Percentiles rank a stretch among this genome's conserved stretches.
phyloP scores from a whole-genome alignment of 2,329 filamentous ascomycete species.

The Colletotrichum chrysophilum region DNA sequence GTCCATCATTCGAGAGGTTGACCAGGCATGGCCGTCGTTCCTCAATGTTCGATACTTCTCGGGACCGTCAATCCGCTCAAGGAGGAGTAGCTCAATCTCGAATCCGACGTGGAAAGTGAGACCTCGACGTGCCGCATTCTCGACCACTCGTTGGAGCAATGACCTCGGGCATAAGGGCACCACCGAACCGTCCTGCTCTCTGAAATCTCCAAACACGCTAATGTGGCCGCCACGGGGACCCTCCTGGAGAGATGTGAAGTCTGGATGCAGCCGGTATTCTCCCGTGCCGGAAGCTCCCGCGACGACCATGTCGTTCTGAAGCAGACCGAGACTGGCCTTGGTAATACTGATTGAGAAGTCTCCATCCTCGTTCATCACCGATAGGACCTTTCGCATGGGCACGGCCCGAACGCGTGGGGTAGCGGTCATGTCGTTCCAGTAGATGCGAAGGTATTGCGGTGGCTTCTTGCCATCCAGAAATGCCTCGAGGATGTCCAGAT shows the following conservation, averaged over 20 bases:
- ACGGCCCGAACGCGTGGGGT: slow-evolving; percentile 71
- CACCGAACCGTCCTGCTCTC: slow-evolving; percentile 55
- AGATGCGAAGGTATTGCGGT: slow-evolving; percentile 72
- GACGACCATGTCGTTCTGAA: slow-evolving; percentile 69
- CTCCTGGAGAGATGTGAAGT: slow-evolving; percentile 64
- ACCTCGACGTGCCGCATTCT: slow-evolving; percentile 53
- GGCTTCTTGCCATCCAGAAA: slow-evolving; percentile 54
- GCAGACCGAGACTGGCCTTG: slow-evolving; percentile 66
- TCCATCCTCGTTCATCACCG: slow-evolving; percentile 48
- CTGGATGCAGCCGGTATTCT: slow-evolving; percentile 70
- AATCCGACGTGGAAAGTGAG: slow-evolving; percentile 75
- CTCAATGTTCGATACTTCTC: slow-evolving; percentile 48
- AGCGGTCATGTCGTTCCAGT: slow-evolving; percentile 81
- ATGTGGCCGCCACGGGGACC: slow-evolving; percentile 67
- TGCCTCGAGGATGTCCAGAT: slow-evolving; percentile 37
- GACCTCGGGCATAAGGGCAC: slow-evolving; percentile 69
- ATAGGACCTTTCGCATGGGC: slow-evolving; percentile 63
- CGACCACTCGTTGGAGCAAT: slow-evolving; percentile 60
- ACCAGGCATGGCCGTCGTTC: slow-evolving; percentile 75
- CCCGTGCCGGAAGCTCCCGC: slow-evolving; percentile 62
- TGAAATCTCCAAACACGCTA: slow-evolving; percentile 72
- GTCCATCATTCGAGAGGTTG: slow-evolving; percentile 66
- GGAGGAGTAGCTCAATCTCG: slow-evolving; percentile 80
- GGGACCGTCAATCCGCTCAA: slow-evolving; percentile 49
- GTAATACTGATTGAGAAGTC: slow-evolving; percentile 64